Evolutionary conservation across 345 rosid species (phyloP).

Genomic region (Eucalyptus regnans): DNA sequence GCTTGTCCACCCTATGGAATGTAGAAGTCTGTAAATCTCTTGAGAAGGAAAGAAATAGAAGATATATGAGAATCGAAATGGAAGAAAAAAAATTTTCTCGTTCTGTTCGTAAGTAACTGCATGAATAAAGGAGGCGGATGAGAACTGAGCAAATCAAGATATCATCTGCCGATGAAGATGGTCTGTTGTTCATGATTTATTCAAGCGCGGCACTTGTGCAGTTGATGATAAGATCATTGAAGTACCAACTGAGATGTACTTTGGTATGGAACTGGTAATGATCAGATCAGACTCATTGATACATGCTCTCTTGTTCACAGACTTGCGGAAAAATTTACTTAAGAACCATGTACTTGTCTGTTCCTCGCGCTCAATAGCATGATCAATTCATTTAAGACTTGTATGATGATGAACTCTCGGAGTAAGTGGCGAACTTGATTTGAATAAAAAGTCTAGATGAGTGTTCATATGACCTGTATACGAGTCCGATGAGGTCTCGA

Average conservation of each 20-base stretch:
- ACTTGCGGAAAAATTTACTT: background rate
- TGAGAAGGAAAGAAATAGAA: background rate
- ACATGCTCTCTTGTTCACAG: background rate
- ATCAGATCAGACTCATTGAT: background rate
- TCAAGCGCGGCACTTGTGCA: background rate
- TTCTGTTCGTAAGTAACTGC: background rate
- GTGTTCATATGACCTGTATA: background rate
- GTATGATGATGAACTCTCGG: background rate
- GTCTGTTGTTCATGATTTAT: background rate
- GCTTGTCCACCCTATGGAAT: background rate
- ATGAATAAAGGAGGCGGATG: background rate
- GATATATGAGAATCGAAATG: background rate
- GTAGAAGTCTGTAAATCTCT: background rate
- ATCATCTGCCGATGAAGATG: background rate
- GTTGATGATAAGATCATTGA: background rate
- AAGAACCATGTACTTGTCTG: background rate
- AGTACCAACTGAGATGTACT: background rate
- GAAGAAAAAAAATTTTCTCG: background rate
- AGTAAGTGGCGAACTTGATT: background rate
- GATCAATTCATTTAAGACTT: background rate
- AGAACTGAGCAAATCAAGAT: background rate
- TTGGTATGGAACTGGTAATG: background rate
- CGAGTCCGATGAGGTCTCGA: background rate
- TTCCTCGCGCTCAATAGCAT: background rate
- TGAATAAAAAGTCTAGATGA: background rate